These are phyloP conservation scores for Mortierella sp. DNA, from an alignment of 371 early-diverging fungal genomes.

Conservation along the genomic window DNA sequence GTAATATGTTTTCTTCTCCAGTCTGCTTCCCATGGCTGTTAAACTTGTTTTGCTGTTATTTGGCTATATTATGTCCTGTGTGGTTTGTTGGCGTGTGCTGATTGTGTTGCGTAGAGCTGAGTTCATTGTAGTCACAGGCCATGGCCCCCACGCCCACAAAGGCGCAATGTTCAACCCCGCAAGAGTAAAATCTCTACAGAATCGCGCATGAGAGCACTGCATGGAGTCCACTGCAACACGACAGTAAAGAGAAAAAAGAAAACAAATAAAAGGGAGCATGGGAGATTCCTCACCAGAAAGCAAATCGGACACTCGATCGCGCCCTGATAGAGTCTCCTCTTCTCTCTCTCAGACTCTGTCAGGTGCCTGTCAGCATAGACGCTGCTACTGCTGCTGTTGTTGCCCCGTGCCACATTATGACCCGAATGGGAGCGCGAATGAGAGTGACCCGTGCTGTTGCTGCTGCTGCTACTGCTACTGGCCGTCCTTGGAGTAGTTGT, in stretches of 20 bases:
- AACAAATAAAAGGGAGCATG: too few relatives aligned
- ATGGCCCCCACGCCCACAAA: too few relatives aligned
- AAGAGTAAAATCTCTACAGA: neutral
- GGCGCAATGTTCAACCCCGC: too few relatives aligned
- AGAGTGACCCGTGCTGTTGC: constrained; percentile 7
- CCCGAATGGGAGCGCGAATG: constrained; percentile 24
- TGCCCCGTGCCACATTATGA: too few relatives aligned
- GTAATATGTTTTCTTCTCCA: too few relatives aligned
- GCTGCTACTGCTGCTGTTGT: constrained; percentile 18
- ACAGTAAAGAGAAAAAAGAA: neutral
- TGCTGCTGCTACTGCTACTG: constrained; percentile 9
- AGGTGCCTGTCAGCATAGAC: constrained; percentile 8
- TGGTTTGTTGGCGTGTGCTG: too few relatives aligned
- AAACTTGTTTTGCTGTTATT: too few relatives aligned
- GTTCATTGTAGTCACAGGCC: too few relatives aligned
- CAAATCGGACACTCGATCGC: constrained; percentile 95
- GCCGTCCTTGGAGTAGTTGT: constrained; percentile 8
- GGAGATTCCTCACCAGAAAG: constrained; percentile 73
- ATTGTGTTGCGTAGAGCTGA: too few relatives aligned
- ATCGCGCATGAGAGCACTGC: neutral
- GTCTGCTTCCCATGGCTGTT: too few relatives aligned
- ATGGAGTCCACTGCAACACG: neutral
- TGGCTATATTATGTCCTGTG: too few relatives aligned
- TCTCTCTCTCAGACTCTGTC: constrained; percentile 44
- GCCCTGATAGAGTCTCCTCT: constrained; percentile 65